phyloP scores from a whole-genome alignment of 2,329 filamentous ascomycete species.

The Myrmaecium sp. region DNA sequence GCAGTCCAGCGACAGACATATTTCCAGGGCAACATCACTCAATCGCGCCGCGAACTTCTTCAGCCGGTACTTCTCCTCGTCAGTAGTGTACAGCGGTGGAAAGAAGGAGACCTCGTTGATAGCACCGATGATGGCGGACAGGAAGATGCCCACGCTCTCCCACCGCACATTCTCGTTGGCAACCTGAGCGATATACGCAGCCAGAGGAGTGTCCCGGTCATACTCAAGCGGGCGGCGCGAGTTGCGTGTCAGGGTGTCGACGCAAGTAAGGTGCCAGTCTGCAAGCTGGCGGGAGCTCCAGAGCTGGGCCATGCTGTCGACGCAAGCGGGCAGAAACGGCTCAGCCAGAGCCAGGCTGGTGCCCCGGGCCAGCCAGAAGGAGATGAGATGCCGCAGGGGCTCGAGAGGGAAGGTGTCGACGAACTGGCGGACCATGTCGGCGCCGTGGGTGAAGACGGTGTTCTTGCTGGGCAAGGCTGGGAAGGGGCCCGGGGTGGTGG shows the following conservation, averaged over 20 bases:
- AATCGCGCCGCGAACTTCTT: slow-evolving; percentile 16
- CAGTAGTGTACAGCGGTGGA: slow-evolving; percentile 13
- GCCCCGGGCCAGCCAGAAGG: too few species aligned
- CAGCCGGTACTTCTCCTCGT: slow-evolving; percentile 12
- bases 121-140: slow-evolving; percentile 23
- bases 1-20: slow-evolving; percentile 16
- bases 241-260: too few species aligned
- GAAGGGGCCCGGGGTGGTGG: slow-evolving; percentile 1
- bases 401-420: slow-evolving; percentile 3
- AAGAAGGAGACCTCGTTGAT: slow-evolving; percentile 13
- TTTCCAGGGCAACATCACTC: slow-evolving; percentile 19
- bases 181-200: slow-evolving; percentile 6
- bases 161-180: slow-evolving; percentile 17
- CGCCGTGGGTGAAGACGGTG: slow-evolving; percentile 7
- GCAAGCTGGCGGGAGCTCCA: too few species aligned
- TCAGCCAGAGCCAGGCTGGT: too few species aligned
- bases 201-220: slow-evolving; percentile 1
- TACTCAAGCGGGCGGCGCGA: slow-evolving; percentile 6
- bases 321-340: too few species aligned
- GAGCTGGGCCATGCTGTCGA: too few species aligned
- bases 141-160: slow-evolving; percentile 24
- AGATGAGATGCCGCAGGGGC: slow-evolving; percentile 4
- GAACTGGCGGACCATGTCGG: slow-evolving; percentile 6
- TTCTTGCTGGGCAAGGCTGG: slow-evolving; percentile 2
- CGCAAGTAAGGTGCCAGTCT: too few species aligned